Percentiles rank a stretch among this genome's conserved stretches.
phyloP scores from a whole-genome alignment of 495 filamentous ascomycete species.

The Penicillium chermesinum region DNA sequence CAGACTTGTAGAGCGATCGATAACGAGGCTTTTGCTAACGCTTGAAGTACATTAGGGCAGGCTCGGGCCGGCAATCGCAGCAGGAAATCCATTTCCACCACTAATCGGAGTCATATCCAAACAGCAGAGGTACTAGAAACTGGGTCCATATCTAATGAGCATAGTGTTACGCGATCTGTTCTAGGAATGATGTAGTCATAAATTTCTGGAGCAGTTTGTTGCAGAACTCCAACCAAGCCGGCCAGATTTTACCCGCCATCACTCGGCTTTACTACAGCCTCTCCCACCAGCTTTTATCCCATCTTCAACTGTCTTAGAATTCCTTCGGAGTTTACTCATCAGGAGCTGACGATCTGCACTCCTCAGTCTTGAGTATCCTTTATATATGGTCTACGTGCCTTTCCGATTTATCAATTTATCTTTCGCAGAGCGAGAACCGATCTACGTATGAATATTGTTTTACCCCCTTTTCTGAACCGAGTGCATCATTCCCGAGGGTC shows the following conservation, averaged over 20 bases:
- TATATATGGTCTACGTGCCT: no score
- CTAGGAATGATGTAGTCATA: neutral
- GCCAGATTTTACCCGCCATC: conserved; percentile 14
- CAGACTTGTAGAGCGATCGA: no score
- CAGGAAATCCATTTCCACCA: no score
- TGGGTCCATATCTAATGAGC: neutral
- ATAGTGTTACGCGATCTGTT: conserved; percentile 7
- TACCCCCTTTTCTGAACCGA: no score
- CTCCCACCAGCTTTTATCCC: neutral
- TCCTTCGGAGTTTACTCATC: neutral
- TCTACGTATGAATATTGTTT: no score
- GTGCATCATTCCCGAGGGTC: no score
- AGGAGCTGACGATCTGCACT: neutral
- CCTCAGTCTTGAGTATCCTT: no score
- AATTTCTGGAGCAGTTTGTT: neutral
- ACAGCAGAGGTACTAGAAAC: neutral
- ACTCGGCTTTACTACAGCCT: no score
- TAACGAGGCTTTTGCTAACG: neutral
- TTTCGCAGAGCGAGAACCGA: no score
- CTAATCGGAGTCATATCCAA: no score
- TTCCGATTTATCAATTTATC: no score
- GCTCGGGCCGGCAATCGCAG: neutral
- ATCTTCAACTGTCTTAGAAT: conserved; percentile 1
- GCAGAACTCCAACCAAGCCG: conserved; percentile 12
- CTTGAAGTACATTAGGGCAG: neutral